These are phyloP conservation scores for Dimocarpus longan DNA, from an alignment of 345 rosid genomes.

Conservation along the genomic window DNA sequence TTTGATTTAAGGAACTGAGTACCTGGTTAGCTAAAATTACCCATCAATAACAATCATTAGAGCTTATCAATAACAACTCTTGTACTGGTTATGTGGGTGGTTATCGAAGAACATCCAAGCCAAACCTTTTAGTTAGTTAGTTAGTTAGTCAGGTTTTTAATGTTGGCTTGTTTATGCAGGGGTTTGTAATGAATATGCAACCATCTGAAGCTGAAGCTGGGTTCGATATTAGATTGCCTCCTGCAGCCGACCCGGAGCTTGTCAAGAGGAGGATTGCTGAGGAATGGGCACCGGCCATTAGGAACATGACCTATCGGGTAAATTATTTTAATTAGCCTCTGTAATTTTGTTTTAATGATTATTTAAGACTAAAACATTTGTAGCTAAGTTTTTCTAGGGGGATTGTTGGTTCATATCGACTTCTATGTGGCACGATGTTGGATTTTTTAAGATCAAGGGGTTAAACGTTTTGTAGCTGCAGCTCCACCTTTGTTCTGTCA, in stretches of 20 bases:
- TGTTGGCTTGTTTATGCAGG: slow-evolving; percentile 39
- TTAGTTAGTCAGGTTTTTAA: not conserved
- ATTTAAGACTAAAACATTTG: too few species aligned
- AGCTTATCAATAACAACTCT: too few species aligned
- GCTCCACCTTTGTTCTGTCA: too few species aligned
- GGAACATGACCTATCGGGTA: slow-evolving; percentile 80
- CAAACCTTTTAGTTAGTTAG: not conserved
- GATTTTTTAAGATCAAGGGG: too few species aligned
- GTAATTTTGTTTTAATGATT: not conserved
- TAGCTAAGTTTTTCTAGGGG: too few species aligned
- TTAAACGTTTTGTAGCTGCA: too few species aligned
- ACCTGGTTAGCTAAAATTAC: too few species aligned
- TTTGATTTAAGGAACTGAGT: not conserved
- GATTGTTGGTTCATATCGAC: too few species aligned
- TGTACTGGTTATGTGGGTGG: too few species aligned
- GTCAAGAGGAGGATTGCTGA: slow-evolving; percentile 64
- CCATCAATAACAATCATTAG: too few species aligned
- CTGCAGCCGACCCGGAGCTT: slow-evolving; percentile 64
- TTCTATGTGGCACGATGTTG: too few species aligned
- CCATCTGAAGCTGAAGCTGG: slow-evolving; percentile 98
- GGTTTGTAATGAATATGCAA: slow-evolving; percentile 92
- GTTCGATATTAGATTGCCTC: slow-evolving; percentile 79
- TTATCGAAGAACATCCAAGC: too few species aligned
- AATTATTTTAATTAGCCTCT: not conserved
- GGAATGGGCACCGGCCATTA: slow-evolving; percentile 86